Base-by-base conservation (phyloP, 2,329 filamentous ascomycete genomes). In the Septoria linicola region DNA sequence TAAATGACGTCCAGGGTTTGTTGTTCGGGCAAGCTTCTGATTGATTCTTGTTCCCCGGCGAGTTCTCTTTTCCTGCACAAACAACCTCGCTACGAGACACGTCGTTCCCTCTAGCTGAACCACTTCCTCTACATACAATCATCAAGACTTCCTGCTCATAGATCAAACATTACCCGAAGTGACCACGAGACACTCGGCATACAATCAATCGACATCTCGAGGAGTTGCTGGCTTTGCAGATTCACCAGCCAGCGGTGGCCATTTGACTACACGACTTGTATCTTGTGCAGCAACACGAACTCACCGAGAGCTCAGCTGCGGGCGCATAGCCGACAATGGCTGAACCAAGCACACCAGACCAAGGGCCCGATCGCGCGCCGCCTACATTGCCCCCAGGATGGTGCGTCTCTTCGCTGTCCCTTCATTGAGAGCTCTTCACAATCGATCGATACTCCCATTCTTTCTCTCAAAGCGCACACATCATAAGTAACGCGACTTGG, bases 361-460 rank as follows among this genome's bases (percentile, higher is more conserved):
- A 66, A 41, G 70, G 70, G 13, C 70, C 70, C n/a, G 66, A 70
- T 54, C 56, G 64, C 50, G 59, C 65, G 37, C 68, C 69, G 36
- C 70, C 70, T 34, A 60, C 63, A 51, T 59, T 72, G 40, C 70
- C 70, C 46, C 66, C 69, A 41, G 70, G 70, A 59, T 72, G 68
- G 68, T 70, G 62, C 59, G 68, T 64, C 45, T 49, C 30, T 43
- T 46, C 48, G 41, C 39, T 43, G 31, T 57, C 47, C 52, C 49
- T 52, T 54, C 46, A 31, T 27, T 37, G 46, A 41, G 46, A 49
- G 41, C 48, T 41, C 35, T 39, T 23, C 44, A 30, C 30, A 14
- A 21, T 25, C 44, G 44, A 27, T 27, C 27, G 35, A 23, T 27
- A 48, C 13, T 16, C 40, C 16, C 36, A 31, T 27, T 30, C 20